Conservation (phyloP, 345 rosid genomes). For the Chamaenerion angustifolium region DNA sequence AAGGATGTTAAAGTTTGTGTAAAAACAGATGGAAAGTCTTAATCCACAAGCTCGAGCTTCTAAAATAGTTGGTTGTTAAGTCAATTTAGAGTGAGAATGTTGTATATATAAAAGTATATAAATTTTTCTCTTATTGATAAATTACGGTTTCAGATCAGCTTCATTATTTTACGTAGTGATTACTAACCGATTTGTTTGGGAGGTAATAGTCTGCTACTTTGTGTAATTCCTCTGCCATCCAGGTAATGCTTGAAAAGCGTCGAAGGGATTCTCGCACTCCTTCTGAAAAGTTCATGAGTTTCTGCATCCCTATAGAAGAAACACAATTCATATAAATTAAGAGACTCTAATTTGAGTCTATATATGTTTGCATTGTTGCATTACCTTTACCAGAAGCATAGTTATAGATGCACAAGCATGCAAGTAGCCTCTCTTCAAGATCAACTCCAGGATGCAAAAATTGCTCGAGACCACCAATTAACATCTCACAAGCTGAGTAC, state of each 20-base stretch:
- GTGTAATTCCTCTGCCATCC: conserved; percentile 97
- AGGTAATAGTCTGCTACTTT: conserved; percentile 66
- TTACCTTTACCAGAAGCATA: conserved; percentile 82
- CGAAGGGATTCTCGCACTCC: conserved; percentile 77
- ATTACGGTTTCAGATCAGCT: too few species aligned
- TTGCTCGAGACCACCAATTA: conserved; percentile 50
- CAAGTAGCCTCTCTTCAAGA: conserved; percentile 74
- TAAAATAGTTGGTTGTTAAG: too few species aligned
- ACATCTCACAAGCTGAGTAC: conserved; percentile 49
- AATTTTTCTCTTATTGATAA: too few species aligned
- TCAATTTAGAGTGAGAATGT: too few species aligned
- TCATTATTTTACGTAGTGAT: not conserved
- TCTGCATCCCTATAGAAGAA: conserved; percentile 54
- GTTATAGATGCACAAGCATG: conserved; percentile 76
- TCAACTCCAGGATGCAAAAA: conserved; percentile 75
- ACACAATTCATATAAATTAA: not conserved
- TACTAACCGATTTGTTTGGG: conserved; percentile 60
- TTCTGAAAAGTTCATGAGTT: conserved; percentile 61
- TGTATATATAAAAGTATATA: too few species aligned
- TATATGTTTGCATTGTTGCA: not conserved
- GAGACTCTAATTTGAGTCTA: not conserved
- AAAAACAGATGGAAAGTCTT: too few species aligned
- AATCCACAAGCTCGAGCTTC: too few species aligned
- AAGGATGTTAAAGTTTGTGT: too few species aligned
- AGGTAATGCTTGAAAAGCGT: conserved; percentile 67